phyloP scores from a whole-genome alignment of 768 basidiomycete species.

The Lanmaoa pseudosensibilis region DNA sequence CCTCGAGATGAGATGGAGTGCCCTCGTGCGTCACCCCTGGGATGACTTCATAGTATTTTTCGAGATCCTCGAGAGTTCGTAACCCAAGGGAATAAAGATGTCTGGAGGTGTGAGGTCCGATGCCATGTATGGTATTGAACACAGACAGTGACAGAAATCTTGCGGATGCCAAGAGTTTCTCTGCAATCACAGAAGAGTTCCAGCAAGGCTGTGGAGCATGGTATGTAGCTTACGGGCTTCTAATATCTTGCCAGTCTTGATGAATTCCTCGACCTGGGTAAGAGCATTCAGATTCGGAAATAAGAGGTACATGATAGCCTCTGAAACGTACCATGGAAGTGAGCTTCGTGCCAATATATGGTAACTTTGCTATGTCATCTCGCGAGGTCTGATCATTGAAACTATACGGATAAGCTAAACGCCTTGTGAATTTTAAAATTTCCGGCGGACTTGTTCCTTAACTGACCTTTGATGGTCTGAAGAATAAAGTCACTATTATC shows the following conservation, averaged over 20 bases:
- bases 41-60: slow-evolving; percentile 51
- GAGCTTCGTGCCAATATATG: slow-evolving; percentile 53
- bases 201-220: slow-evolving; percentile 9
- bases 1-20: slow-evolving; percentile 23
- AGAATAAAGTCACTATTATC: slow-evolving; percentile 1
- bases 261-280: slow-evolving; percentile 61
- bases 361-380: slow-evolving; percentile 43
- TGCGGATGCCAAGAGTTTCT: slow-evolving; percentile 44
- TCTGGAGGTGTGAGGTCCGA: slow-evolving; percentile 71
- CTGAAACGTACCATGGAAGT: slow-evolving; percentile 43
- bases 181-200: slow-evolving; percentile 33
- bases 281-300: background rate
- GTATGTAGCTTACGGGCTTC: slow-evolving; percentile 48
- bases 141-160: slow-evolving; percentile 57
- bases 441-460: background rate
- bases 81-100: slow-evolving; percentile 63
- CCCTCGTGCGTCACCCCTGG: slow-evolving; percentile 38
- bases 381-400: slow-evolving; percentile 40
- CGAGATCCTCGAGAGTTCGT: slow-evolving; percentile 68
- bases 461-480: slow-evolving; percentile 50
- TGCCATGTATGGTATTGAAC: slow-evolving; percentile 68
- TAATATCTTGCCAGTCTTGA: slow-evolving; percentile 50
- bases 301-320: background rate
- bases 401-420: slow-evolving; percentile 47
- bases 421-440: background rate